Base-by-base conservation (phyloP, 306 rosid genomes). In the Benincasa hispida region DNA sequence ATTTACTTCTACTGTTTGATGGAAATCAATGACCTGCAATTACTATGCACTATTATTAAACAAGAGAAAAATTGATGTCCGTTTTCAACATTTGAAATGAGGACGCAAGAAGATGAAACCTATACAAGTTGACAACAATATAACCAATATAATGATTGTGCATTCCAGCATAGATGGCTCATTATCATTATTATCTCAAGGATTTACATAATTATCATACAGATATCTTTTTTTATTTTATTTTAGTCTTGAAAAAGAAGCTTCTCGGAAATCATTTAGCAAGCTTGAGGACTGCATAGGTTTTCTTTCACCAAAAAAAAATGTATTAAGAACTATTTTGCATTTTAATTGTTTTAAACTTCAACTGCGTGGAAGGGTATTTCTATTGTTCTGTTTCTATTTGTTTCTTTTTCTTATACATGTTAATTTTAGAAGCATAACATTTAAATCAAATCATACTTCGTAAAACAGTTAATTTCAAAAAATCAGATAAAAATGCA, bases 11-110 rank as follows among this genome's bases (percentile, higher is more conserved):
- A 93, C 81, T 3, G 96, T 91, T 88, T 93, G 98, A 79, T 93
- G 98, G 84, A 93, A 91, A 90, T 93, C 97, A 74, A 91, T 93
- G 63, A 93, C 98, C 98, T 91, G 87, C 85, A 77, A 76, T 84
- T 54, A 81, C 17, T 72, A 72, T 65, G 37, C 56, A 62, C 12
- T 50, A 55, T 79, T 48, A 87, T 81, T 48, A 84, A 80, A 39
- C 55, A 63, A 65, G 73, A 41, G 68, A 39, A 35, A 9, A 62
- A 32, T 8, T 27, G 60, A 77, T 51, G 14, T 21, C 39, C 55
- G 0, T 58, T 14, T 68, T 37, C 76, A 76, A 13, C 63, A 24
- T 21, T 56, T 19, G 28, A 39, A 56, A 66, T 8, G 28, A 37
- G 18, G 39, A 25, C 6, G 27, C 62, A 57, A 10, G 19, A 28